Base-by-base conservation (phyloP, 2,329 filamentous ascomycete genomes). In the Pyrenochaeta sp. region DNA sequence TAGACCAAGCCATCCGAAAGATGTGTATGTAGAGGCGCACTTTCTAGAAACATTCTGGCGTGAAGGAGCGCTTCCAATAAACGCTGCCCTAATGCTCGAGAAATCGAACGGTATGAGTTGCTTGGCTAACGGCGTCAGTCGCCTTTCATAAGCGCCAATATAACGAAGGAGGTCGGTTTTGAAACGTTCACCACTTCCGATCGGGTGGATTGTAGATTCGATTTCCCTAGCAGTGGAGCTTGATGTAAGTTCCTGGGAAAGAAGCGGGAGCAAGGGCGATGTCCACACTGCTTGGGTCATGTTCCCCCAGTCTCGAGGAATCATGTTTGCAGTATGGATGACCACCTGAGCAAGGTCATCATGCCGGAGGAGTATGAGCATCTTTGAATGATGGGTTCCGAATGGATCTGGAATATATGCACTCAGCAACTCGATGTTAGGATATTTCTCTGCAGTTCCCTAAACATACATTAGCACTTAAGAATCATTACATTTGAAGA, bases 291-390 rank as follows among this genome's bases (percentile, higher is more conserved):
- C 91, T 72, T 97, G 92, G 0, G 88, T 90, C 90, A 96, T 90
- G 63, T 95, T 95, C 1, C 81, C 84, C 92, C 92, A 97, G 72
- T 97, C 92, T 49, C 88, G 87, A 3, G 82, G 69, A n/a, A 96
- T 94, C 89, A 96, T 92, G 64, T 97, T 97, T 15, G 92, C 91
- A 0, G 92, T 97, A 64, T 96, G 91, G 27, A 97, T 92, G 50
- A 96, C 77, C 5, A 97, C 79, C 75, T 96, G 90, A 0, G 89
- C 90, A 0, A 82, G 85, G 57, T 89, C 86, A 69, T 96, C 91
- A 71, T 90, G 87, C 4, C 90, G 84, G 56, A 96, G 81, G 3
- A 96, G 75, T n/a, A 96, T 79, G 74, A 96, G 57, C 90, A 96
- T 95, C 75, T 96, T 95, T 11, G 90, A 83, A 68, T 88, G 92